Percentiles rank a stretch among this genome's conserved stretches.
Conservation (phyloP, 2,329 filamentous ascomycete species). For the Penicillium sp. region DNA sequence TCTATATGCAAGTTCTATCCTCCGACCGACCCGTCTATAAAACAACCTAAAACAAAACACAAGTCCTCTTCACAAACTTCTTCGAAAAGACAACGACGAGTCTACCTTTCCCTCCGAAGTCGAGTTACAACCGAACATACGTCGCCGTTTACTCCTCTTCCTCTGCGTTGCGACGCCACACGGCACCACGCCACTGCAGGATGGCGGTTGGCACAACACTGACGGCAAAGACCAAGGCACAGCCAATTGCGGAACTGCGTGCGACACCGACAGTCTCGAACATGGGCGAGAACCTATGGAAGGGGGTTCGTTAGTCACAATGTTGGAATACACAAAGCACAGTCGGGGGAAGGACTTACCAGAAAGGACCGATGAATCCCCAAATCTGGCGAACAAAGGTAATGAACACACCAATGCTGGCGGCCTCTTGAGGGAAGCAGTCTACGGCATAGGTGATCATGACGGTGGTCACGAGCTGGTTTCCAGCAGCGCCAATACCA, state of each 20-base stretch:
- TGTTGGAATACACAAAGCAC: neutral
- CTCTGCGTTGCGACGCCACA: constrained; percentile 30
- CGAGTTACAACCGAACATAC: neutral
- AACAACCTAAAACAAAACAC: neutral
- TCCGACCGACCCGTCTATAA: constrained; percentile 1
- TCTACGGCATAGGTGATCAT: constrained; percentile 67
- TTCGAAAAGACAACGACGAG: neutral
- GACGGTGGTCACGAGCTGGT: constrained; percentile 68
- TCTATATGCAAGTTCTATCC: constrained; percentile 10
- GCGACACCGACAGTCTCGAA: constrained; percentile 44
- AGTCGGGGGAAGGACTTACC: constrained; percentile 32
- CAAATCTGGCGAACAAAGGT: constrained; percentile 59
- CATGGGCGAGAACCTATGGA: constrained; percentile 42
- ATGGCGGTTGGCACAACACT: constrained; percentile 42
- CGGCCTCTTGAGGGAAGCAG: constrained; percentile 61
- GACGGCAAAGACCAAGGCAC: constrained; percentile 38
- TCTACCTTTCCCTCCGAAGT: neutral
- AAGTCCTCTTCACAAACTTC: neutral
- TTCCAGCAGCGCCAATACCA: constrained; percentile 61
- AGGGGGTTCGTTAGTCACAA: constrained; percentile 22
- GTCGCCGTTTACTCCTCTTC: constrained; percentile 15
- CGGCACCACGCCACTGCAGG: constrained; percentile 37
- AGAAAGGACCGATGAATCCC: constrained; percentile 49
- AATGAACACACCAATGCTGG: constrained; percentile 66
- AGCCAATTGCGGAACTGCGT: constrained; percentile 39